Base-by-base conservation (phyloP, 2,329 filamentous ascomycete genomes). In the Arthrobotrys sphaeroides region DNA sequence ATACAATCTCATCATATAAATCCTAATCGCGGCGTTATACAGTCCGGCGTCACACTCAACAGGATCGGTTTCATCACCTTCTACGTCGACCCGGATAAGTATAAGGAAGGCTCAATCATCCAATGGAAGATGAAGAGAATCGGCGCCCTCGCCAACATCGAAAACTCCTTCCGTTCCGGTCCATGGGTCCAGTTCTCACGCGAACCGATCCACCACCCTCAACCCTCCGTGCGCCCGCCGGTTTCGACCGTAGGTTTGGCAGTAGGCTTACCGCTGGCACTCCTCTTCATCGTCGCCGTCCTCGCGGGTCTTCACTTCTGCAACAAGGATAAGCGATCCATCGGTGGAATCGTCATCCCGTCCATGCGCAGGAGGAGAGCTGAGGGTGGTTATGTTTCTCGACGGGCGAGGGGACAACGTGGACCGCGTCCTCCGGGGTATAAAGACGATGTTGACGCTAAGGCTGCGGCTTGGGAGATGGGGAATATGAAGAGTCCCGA, bases 391-490 rank as follows among this genome's bases (percentile, higher is more conserved):
- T 69, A 75, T 33, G 72, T 64, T 20, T 69, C 64, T 16, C 64
- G 72, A 53, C 49, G 64, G 12, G 18, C 55, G 10, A 68, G 49
- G 20, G 49, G 13, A 13, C 47, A 62, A 13, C 42, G 72, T 28
- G 62, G 12, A 4, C 12, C 42, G 38, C 64, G 64, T 36, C 57
- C 64, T 20, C 64, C 72, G 3, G 72, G 64, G 6, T 75, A 75
- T 16, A 67, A 33, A 40, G 72, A 75, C 26, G 72, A 75, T 6
- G 18, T 75, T 3, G 72, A 75, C 45, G 42, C 64, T 3, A 75
- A 69, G 40, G 72, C 72, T 45, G 72, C 72, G 6, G 72, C 72
- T 24, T 75, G 72, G 72, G 72, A 75, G 36, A 75, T 75, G 72
- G 72, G 72, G 20, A 33, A 38, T 26, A 75, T 75, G 64, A 73